Base-by-base conservation (phyloP, 2,329 filamentous ascomycete species). In the Magnaporthiopsis incrustans region DNA sequence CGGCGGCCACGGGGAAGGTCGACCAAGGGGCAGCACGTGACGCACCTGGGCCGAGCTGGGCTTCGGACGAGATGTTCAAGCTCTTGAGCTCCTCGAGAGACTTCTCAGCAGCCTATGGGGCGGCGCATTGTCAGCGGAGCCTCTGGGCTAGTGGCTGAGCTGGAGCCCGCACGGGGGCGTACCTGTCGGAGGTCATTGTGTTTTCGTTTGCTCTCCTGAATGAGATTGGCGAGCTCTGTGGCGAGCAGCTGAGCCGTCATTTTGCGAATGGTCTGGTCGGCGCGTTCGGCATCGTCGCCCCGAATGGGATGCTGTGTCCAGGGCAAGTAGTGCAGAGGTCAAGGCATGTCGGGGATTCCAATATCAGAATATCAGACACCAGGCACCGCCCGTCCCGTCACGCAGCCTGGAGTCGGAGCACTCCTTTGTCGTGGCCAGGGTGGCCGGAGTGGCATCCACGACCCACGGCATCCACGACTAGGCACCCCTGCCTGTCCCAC, bases 171-270 rank as follows among this genome's bases (percentile, higher is more conserved):
- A 32, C 15, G 11, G 1, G 5, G 65, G 76, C 83, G 71, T 78
- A 89, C 90, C 83, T 90, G 90, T 79, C 90, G 87, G 63, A 99
- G 82, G 71, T 98, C 95, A 70, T 89, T 86, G 76, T 97, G 89
- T 78, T 96, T 98, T 72, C 94, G 86, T 78, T 96, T 98, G 74
- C 93, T 95, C 80, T 99, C 95, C 77, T 96, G 91, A 71, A 97
- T 89, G 75, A 97, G 86, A 78, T 91, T 96, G 72, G 89, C 86
- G 75, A 97, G 85, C 84, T 97, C 93, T 65, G 90, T 88, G 73
- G 89, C 87, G 72, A 97, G 84, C 72, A 97, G 88, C 84, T 96
- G 91, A 71, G 92, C 89, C 76, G 92, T 96, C 92, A 97, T 97
- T 72, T 79, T 88, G 75, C 67, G 65, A 67, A 69, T 61, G 66